phyloP scores from a whole-genome alignment of 2,329 filamentous ascomycete species.

The Paecilomyces sp. region DNA sequence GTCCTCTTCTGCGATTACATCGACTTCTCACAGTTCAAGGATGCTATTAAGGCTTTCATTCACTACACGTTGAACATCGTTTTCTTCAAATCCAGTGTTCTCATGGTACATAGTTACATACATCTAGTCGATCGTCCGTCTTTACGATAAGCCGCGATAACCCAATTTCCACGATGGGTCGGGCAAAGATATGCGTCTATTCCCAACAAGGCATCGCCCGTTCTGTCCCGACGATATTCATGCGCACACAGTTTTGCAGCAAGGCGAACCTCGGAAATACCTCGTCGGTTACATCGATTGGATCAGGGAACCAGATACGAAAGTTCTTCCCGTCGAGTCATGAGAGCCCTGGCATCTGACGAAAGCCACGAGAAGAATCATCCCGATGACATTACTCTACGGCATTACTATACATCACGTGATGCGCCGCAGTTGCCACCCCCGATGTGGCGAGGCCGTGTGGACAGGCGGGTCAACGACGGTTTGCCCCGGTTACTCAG shows the following conservation, averaged over 20 bases:
- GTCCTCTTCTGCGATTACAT: too few relatives aligned
- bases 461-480: background rate
- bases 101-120: background rate
- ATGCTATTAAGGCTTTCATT: too few relatives aligned
- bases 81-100: too few relatives aligned
- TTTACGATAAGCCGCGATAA: background rate
- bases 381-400: background rate
- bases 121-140: background rate
- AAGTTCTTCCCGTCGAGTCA: background rate
- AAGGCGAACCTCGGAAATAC: background rate
- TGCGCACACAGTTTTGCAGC: background rate
- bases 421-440: background rate
- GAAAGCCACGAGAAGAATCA: constrained; percentile 1
- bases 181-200: background rate
- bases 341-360: background rate
- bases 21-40: too few relatives aligned
- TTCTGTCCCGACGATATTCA: background rate
- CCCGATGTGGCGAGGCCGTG: background rate
- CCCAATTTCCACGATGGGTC: background rate
- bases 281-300: background rate
- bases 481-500: background rate
- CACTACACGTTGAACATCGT: too few relatives aligned
- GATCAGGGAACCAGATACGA: background rate
- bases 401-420: background rate
- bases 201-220: background rate